phyloP scores from a whole-genome alignment of 2,329 filamentous ascomycete species.

The Aspergillus oerlinghausenensis region DNA sequence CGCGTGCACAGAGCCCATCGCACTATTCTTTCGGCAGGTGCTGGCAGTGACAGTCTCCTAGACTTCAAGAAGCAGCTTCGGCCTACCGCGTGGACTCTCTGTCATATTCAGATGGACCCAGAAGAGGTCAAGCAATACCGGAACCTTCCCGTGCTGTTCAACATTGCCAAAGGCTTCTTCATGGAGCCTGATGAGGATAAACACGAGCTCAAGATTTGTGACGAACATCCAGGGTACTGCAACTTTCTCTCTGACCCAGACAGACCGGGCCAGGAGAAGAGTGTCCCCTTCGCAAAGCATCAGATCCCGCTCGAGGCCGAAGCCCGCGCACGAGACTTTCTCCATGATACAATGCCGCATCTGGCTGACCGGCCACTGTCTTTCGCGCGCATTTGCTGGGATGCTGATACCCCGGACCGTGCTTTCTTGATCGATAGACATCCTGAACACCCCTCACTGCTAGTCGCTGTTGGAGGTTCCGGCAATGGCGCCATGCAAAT shows the following conservation, averaged over 20 bases:
- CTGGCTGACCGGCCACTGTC: constrained; percentile 45
- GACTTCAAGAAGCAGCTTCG: constrained; percentile 50
- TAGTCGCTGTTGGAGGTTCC: constrained; percentile 49
- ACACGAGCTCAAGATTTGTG: constrained; percentile 39
- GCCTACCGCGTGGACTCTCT: constrained; percentile 53
- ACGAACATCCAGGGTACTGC: constrained; percentile 55
- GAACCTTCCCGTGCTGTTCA: constrained; percentile 48
- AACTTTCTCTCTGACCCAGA: constrained; percentile 37
- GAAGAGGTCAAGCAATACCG: constrained; percentile 45
- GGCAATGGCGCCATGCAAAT: constrained; percentile 53
- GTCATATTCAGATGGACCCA: constrained; percentile 46
- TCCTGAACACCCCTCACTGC: constrained; percentile 39
- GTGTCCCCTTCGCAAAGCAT: constrained; percentile 41
- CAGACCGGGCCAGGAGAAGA: constrained; percentile 25
- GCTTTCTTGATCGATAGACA: constrained; percentile 51
- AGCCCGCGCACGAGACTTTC: constrained; percentile 44
- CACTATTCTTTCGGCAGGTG: constrained; percentile 49
- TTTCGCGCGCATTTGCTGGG: constrained; percentile 54
- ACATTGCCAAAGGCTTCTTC: constrained; percentile 47
- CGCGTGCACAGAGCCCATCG: constrained; percentile 38
- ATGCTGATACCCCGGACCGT: constrained; percentile 52
- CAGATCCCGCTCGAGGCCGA: constrained; percentile 45
- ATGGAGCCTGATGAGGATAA: constrained; percentile 43
- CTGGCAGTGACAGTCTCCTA: constrained; percentile 44
- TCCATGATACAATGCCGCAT: constrained; percentile 51